Evolutionary conservation across 1,139 yeast genomes (phyloP).

Genomic region (Pichia sp.): DNA sequence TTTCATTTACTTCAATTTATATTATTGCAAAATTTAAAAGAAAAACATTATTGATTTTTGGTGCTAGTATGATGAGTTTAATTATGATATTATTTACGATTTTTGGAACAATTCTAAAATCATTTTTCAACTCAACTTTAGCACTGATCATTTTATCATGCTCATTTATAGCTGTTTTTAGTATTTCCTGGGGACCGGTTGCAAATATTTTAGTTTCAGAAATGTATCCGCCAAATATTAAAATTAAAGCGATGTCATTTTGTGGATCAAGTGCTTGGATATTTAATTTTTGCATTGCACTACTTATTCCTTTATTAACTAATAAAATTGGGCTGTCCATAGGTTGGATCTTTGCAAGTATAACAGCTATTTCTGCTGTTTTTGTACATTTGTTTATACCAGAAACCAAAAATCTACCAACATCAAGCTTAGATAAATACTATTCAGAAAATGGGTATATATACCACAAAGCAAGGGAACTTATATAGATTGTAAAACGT

Average conservation of each 20-base stretch:
- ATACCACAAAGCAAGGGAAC: background rate
- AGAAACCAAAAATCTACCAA: slow-evolving; percentile 39
- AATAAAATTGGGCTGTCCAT: slow-evolving; percentile 35
- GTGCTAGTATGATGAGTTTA: slow-evolving; percentile 36
- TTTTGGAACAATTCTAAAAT: slow-evolving; percentile 31
- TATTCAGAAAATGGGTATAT: slow-evolving; percentile 15
- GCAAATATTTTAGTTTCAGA: slow-evolving; percentile 27
- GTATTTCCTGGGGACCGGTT: slow-evolving; percentile 31
- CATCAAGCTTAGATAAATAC: slow-evolving; percentile 33
- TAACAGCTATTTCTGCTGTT: slow-evolving; percentile 35
- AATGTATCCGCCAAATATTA: slow-evolving; percentile 32
- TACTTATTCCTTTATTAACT: slow-evolving; percentile 47
- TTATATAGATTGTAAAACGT: background rate
- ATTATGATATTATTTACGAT: slow-evolving; percentile 25
- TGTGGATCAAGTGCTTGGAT: slow-evolving; percentile 41
- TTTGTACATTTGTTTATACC: slow-evolving; percentile 39
- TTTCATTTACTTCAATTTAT: slow-evolving; percentile 42
- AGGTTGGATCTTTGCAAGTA: slow-evolving; percentile 47
- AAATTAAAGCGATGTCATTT: slow-evolving; percentile 30
- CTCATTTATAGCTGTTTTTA: slow-evolving; percentile 27
- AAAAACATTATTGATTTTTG: slow-evolving; percentile 35
- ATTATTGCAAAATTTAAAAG: slow-evolving; percentile 38
- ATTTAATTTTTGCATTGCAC: slow-evolving; percentile 48
- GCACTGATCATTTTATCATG: slow-evolving; percentile 43
- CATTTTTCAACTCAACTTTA: slow-evolving; percentile 15